Percentiles rank a stretch among this genome's conserved stretches.
Evolutionary conservation across 306 rosid species (phyloP).

Genomic region (Pterocarpus macrocarpus): DNA sequence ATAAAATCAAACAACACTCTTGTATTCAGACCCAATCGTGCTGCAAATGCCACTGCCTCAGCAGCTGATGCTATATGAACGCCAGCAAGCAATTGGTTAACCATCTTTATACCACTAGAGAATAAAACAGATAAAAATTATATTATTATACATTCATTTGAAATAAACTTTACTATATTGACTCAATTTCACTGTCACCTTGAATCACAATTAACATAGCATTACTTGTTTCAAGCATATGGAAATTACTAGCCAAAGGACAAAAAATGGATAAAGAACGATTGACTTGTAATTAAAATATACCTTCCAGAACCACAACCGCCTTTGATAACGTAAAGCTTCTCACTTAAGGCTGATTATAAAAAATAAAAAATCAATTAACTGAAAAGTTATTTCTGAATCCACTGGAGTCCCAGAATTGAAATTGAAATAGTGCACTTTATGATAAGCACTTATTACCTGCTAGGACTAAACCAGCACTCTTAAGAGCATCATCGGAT

Average conservation of each 20-base stretch:
- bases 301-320: constrained; percentile 98
- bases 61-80: constrained; percentile 97
- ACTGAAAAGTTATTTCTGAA: constrained; percentile 43
- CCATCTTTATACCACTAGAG: constrained; percentile 92
- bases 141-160: constrained; percentile 11
- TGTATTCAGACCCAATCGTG: constrained; percentile 87
- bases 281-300: constrained; percentile 39
- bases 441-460: constrained; percentile 59
- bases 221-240: constrained; percentile 45
- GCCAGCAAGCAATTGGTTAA: constrained; percentile 97
- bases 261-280: constrained; percentile 34
- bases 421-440: constrained; percentile 39
- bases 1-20: constrained; percentile 77
- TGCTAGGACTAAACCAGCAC: constrained; percentile 82
- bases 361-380: constrained; percentile 43
- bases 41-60: constrained; percentile 97
- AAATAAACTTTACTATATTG: background rate
- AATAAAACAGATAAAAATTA: constrained; percentile 43
- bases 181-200: constrained; percentile 38
- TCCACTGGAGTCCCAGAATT: constrained; percentile 30
- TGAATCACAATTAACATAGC: constrained; percentile 32
- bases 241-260: constrained; percentile 34
- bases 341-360: constrained; percentile 89
- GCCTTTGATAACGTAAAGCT: constrained; percentile 89
- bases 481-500: constrained; percentile 79